These are phyloP conservation scores for Phoma sp. DNA, from an alignment of 2,329 filamentous ascomycete genomes.

Conservation along the genomic window DNA sequence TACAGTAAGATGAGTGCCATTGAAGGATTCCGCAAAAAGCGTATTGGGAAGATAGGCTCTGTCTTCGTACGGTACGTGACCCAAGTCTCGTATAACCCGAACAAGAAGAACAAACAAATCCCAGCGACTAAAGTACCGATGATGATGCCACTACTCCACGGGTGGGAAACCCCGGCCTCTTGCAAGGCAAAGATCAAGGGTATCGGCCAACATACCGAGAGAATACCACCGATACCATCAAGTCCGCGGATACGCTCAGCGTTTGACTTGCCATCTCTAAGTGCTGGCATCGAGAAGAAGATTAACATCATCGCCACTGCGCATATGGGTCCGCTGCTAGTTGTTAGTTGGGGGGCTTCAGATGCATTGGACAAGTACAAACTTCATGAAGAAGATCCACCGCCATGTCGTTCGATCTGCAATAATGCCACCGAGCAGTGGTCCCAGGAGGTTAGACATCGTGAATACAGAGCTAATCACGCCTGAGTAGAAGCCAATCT, in stretches of 20 bases:
- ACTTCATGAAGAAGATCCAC: constrained; percentile 61
- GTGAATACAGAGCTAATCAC: constrained; percentile 49
- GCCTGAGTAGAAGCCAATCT: constrained; percentile 46
- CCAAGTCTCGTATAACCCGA: constrained; percentile 39
- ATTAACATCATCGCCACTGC: constrained; percentile 30
- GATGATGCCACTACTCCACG: constrained; percentile 38
- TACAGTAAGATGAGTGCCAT: constrained; percentile 35
- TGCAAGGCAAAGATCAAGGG: constrained; percentile 44
- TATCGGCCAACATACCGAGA: constrained; percentile 42
- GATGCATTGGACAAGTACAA: not conserved
- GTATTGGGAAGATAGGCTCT: constrained; percentile 39
- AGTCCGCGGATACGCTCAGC: constrained; percentile 36
- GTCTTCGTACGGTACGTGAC: constrained; percentile 33
- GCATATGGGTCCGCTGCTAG: constrained; percentile 35
- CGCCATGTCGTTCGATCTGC: constrained; percentile 52
- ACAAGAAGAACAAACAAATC: constrained; percentile 31
- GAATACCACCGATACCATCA: constrained; percentile 38
- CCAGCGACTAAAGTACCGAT: constrained; percentile 41
- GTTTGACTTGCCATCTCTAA: constrained; percentile 35
- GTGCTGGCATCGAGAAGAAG: constrained; percentile 37
- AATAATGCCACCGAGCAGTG: constrained; percentile 56
- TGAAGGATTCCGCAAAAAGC: constrained; percentile 33
- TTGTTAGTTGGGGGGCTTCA: not conserved
- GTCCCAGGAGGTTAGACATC: constrained; percentile 53
- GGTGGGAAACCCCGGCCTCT: constrained; percentile 35